Conservation (phyloP, 768 basidiomycete genomes). For the Boletellus ananas region DNA sequence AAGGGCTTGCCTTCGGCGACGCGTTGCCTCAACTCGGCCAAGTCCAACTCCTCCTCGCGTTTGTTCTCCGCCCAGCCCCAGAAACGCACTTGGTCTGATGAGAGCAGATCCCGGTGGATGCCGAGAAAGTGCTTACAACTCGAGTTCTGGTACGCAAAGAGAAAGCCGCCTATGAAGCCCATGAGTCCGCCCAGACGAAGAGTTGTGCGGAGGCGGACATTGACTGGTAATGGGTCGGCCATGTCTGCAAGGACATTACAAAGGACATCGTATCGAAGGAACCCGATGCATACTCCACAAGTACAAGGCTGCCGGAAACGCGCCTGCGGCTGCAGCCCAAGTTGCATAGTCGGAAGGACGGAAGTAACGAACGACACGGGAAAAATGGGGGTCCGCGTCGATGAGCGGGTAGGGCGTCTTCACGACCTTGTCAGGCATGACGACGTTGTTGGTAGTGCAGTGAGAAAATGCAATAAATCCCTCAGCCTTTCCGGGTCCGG, state of each 20-base stretch:
- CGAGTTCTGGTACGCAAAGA: constrained; percentile 89
- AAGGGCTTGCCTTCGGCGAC: constrained; percentile 77
- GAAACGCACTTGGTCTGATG: constrained; percentile 64
- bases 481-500: constrained; percentile 19
- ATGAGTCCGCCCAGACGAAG: constrained; percentile 64
- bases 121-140: constrained; percentile 53
- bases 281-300: constrained; percentile 64
- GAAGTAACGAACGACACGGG: constrained; percentile 85
- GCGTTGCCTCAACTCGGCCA: constrained; percentile 71
- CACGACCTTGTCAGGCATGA: constrained; percentile 45
- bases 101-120: constrained; percentile 7
- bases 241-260: constrained; percentile 34
- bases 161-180: constrained; percentile 88
- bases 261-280: not conserved
- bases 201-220: constrained; percentile 35
- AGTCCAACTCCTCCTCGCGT: constrained; percentile 73
- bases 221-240: constrained; percentile 40
- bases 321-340: constrained; percentile 78
- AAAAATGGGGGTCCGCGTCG: constrained; percentile 88
- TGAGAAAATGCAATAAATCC: not conserved
- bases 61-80: constrained; percentile 94
- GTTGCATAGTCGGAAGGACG: constrained; percentile 81
- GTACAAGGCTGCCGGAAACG: constrained; percentile 77
- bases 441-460: constrained; percentile 8
- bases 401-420: constrained; percentile 83